Conservation (phyloP, 2,329 filamentous ascomycete species). For the Aspergillus quadrilineatus region DNA sequence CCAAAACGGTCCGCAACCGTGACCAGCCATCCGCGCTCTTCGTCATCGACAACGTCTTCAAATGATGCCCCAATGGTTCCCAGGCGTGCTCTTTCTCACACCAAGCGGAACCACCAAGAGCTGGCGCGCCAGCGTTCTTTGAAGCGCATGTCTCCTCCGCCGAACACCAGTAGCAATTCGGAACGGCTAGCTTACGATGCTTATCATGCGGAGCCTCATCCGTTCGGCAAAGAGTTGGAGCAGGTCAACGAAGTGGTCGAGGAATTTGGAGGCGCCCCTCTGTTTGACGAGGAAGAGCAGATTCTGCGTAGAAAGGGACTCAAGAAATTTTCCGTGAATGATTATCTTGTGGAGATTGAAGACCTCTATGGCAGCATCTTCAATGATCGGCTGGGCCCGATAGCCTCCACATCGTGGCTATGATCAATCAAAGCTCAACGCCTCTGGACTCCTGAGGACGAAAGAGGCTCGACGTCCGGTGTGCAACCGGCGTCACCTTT, state of each 20-base stretch:
- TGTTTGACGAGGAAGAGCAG: conserved; percentile 72
- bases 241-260: conserved; percentile 92
- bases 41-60: conserved; percentile 46
- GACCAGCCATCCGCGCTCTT: conserved; percentile 53
- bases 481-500: conserved; percentile 2
- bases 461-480: conserved; percentile 26
- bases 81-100: conserved; percentile 78
- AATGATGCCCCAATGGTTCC: conserved; percentile 68
- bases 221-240: conserved; percentile 85
- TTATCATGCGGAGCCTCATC: conserved; percentile 53
- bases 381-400: conserved; percentile 41
- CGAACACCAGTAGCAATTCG: conserved; percentile 36
- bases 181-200: conserved; percentile 38
- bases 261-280: conserved; percentile 68
- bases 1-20: conserved; percentile 71
- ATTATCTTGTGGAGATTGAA: conserved; percentile 81
- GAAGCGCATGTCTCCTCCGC: conserved; percentile 50
- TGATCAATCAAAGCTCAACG: conserved; percentile 21
- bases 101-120: conserved; percentile 79
- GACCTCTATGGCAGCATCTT: conserved; percentile 65
- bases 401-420: conserved; percentile 41
- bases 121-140: conserved; percentile 68
- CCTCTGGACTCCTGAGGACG: neutral
- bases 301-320: conserved; percentile 70
- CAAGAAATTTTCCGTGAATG: conserved; percentile 70